These are phyloP conservation scores for Phytophthora ramorum DNA, from an alignment of 352 stramenopile genomes.

Conservation along the genomic window DNA sequence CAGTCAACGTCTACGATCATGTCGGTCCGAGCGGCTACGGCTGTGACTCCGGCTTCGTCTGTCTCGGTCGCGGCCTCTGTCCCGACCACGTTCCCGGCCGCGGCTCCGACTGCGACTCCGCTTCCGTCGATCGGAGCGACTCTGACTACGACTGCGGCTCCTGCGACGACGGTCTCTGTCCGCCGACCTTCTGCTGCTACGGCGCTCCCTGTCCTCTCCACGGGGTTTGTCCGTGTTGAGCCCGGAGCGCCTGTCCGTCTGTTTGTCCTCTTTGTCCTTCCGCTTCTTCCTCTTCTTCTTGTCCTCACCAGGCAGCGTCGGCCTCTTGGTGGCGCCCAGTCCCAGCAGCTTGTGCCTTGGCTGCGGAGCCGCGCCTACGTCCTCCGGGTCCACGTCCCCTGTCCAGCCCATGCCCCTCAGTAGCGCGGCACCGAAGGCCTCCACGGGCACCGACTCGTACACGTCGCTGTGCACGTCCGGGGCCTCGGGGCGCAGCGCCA, in stretches of 20 bases:
- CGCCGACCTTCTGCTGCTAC: constrained; percentile 8
- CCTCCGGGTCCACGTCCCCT: constrained; percentile 63
- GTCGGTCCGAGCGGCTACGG: constrained; percentile 18
- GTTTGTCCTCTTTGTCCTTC: constrained; percentile 17
- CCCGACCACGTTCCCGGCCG: constrained; percentile 26
- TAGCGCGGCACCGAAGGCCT: constrained; percentile 96
- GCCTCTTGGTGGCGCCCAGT: constrained; percentile 89
- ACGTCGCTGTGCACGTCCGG: constrained; percentile 83
- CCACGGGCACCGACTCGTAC: constrained; percentile 92
- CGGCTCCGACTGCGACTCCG: constrained; percentile 23
- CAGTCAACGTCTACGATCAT: constrained; percentile 40
- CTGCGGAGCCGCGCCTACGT: constrained; percentile 54
- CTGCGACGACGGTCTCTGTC: constrained; percentile 15
- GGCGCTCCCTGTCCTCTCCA: constrained; percentile 22
- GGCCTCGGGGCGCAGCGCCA: constrained; percentile 80
- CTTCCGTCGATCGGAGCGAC: constrained; percentile 17
- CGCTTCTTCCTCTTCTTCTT: constrained; percentile 52
- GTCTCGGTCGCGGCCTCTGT: constrained; percentile 28
- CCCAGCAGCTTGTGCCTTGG: constrained; percentile 93
- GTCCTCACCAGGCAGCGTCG: constrained; percentile 48
- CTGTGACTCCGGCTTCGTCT: constrained; percentile 14
- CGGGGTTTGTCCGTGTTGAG: constrained; percentile 16
- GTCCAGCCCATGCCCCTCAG: constrained; percentile 98
- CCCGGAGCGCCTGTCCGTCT: constrained; percentile 14
- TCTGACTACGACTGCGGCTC: constrained; percentile 9